Evolutionary conservation across 306 rosid species (phyloP).

Genomic region (Begonia loranthoides): DNA sequence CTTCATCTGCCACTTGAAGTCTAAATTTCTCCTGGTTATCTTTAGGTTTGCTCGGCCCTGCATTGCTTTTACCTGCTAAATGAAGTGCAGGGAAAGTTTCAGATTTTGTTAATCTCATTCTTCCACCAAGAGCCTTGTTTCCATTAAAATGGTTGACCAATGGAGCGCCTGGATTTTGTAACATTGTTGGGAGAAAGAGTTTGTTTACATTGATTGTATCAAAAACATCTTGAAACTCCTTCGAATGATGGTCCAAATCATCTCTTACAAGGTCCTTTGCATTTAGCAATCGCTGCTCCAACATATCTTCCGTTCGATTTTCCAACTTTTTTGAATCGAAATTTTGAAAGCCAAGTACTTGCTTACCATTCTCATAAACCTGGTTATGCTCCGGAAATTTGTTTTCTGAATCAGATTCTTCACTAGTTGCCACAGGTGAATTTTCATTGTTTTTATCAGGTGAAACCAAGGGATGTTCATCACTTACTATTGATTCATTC

Average conservation of each 20-base stretch:
- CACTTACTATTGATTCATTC: conserved; percentile 12
- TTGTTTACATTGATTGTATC: conserved; percentile 32
- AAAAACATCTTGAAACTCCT: conserved; percentile 52
- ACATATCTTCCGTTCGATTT: background rate
- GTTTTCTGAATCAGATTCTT: background rate
- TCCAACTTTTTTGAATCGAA: conserved; percentile 4
- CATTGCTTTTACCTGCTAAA: conserved; percentile 13
- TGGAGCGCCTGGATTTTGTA: conserved; percentile 39
- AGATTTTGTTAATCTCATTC: conserved; percentile 21
- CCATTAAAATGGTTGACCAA: conserved; percentile 20
- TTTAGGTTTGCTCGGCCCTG: conserved; percentile 9
- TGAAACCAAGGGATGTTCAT: conserved; percentile 16
- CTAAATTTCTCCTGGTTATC: conserved; percentile 9
- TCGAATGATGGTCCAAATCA: conserved; percentile 32
- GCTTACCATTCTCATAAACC: no score
- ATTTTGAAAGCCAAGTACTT: background rate
- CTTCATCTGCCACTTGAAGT: conserved; percentile 3
- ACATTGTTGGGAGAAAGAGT: conserved; percentile 23
- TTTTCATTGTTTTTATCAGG: conserved; percentile 11
- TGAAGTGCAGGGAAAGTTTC: conserved; percentile 30
- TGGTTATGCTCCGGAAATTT: conserved; percentile 11
- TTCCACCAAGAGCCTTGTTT: conserved; percentile 20
- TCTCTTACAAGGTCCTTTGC: conserved; percentile 31
- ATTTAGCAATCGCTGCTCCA: conserved; percentile 20
- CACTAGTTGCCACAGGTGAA: conserved; percentile 7